A percentile compares a stretch with the other conserved stretches of the same genome.
These are phyloP conservation scores for Hypomontagnella monticulosa DNA, from an alignment of 495 filamentous ascomycete species.

Conservation along the genomic window DNA sequence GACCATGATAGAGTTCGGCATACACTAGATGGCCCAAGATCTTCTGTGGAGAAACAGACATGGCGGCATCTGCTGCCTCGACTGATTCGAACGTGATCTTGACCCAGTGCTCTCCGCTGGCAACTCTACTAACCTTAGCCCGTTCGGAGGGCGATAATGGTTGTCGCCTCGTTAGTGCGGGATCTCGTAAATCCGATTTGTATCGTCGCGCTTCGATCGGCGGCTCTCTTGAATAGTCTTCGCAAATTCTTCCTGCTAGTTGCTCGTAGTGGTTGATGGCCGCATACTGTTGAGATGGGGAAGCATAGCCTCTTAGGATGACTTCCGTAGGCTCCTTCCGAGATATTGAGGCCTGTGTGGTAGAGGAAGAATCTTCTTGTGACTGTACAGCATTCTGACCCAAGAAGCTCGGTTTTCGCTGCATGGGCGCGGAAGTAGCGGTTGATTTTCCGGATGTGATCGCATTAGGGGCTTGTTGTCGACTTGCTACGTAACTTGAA, in stretches of 20 bases:
- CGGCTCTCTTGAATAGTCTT: constrained; percentile 84
- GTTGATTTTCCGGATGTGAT: constrained; percentile 3
- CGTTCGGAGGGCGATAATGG: constrained; percentile 74
- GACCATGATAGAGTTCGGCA: constrained; percentile 78
- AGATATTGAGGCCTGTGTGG: constrained; percentile 37
- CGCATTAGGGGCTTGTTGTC: constrained; percentile 37
- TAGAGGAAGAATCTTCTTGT: constrained; percentile 46
- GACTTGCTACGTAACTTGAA: constrained; percentile 51
- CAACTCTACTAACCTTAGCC: constrained; percentile 75
- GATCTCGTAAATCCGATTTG: constrained; percentile 71
- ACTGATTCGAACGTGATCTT: constrained; percentile 90
- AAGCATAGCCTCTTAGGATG: constrained; percentile 82
- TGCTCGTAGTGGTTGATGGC: constrained; percentile 86
- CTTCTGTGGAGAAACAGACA: constrained; percentile 77
- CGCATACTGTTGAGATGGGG: constrained; percentile 76
- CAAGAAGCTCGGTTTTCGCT: constrained; percentile 44
- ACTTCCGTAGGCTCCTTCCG: constrained; percentile 73
- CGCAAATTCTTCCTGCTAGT: constrained; percentile 81
- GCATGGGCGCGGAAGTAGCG: constrained; percentile 29
- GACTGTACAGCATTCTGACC: constrained; percentile 27
- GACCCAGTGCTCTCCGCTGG: constrained; percentile 87
- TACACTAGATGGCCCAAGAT: constrained; percentile 80
- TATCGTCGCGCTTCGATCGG: constrained; percentile 63
- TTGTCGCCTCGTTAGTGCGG: constrained; percentile 65
- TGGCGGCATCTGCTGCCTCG: constrained; percentile 78